Base-by-base conservation (phyloP, 1,284 basidiomycete genomes). In the Apiotrichum porosum region DNA sequence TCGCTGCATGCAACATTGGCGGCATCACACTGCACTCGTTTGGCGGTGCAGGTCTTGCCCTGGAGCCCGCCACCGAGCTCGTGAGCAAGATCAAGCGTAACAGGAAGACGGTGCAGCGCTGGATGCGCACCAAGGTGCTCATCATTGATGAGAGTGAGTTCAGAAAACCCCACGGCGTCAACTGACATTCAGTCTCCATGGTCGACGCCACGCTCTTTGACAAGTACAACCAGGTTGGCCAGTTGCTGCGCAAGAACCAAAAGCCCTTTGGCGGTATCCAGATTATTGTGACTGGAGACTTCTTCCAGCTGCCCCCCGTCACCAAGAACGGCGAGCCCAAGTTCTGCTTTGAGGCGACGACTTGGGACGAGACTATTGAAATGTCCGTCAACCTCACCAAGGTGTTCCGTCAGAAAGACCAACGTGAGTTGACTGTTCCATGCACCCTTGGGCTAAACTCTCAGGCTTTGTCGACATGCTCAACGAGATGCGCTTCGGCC, bases 221-320 rank as follows among this genome's bases (percentile, higher is more conserved):
- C 59, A 73, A 71, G 52, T 67, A 71, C 39, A 63, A 71, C 49
- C 75, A 75, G 52, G 65, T 73, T 5, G 67, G 66, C 0, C 62
- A 64, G 44, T 53, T 69, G 36, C 52, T 74, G 41, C 80, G 88
- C 58, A 84, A 83, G 63, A 82, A 76, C 28, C 57, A 72, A 0
- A 69, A 76, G 39, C 88, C 93, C 0, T 98, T 97, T 57, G 94
- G 95, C n/a, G 94, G 93, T 1, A 93, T 98, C 28, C 91, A 94
- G 78, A 75, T 99, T 51, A 81, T 93, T 53, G 79, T 95, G 13
- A 93, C 90, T 1, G 93, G 93, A 19, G 93, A 98, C 68, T 98
- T 97, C 74, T 95, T 90, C 74, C 93, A 99, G 71, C 77, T 99
- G 6, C 95, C 95, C 1, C 94, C 95, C 0, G 91, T 99, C 6